Percentiles rank a stretch among this genome's conserved stretches.
Conservation (phyloP, 371 early-diverging fungal genomes). For the Entomophthora muscae region DNA sequence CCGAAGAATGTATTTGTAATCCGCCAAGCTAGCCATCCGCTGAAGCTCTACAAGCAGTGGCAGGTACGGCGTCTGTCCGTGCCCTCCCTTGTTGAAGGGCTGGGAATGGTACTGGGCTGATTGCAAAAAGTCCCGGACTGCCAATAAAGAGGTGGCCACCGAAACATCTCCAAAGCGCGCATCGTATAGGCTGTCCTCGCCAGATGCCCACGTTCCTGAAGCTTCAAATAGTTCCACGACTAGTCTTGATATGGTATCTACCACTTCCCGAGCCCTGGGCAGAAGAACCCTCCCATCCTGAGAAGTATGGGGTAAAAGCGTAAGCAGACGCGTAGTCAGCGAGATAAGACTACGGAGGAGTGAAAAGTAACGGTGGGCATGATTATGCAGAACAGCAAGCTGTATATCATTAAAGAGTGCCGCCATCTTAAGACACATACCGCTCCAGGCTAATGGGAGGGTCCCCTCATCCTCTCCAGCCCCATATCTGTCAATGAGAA, state of each 20-base stretch:
- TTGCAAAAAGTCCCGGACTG: background rate
- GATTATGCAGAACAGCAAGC: background rate
- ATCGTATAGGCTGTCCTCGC: background rate
- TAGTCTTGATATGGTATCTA: background rate
- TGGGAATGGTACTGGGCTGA: background rate
- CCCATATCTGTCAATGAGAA: background rate
- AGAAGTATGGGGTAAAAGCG: background rate
- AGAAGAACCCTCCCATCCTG: background rate
- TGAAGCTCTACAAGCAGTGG: background rate
- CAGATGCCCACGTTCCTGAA: background rate
- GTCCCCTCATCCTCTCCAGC: background rate
- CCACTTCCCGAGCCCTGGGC: background rate
- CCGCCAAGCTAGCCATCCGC: background rate
- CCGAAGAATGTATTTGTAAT: constrained; percentile 1
- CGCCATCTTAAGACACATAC: background rate
- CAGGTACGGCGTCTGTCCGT: background rate
- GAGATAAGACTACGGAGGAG: background rate
- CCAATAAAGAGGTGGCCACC: background rate
- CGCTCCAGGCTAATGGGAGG: constrained; percentile 2
- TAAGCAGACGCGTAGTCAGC: constrained; percentile 1
- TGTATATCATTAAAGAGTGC: background rate
- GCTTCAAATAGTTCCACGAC: background rate
- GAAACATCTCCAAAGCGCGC: background rate
- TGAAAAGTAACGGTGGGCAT: background rate
- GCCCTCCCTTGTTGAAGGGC: background rate